These are phyloP conservation scores for Knoxia roxburghii DNA, from an alignment of 257 asterid species.

Conservation along the genomic window DNA sequence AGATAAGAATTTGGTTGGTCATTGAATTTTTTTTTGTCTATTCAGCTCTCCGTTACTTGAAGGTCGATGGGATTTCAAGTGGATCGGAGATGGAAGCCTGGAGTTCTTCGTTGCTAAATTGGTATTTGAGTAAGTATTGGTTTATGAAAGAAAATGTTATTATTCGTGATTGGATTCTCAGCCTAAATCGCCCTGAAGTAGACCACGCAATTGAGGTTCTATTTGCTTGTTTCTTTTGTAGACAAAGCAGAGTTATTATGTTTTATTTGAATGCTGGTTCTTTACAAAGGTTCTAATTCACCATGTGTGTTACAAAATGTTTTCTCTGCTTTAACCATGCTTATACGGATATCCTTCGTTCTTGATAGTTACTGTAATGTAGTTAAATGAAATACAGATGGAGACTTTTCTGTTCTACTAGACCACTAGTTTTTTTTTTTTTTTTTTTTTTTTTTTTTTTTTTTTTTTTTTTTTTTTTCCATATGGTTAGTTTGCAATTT, in stretches of 20 bases:
- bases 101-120: slow-evolving; percentile 55
- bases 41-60: slow-evolving; percentile 69
- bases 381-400: background rate
- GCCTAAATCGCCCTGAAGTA: background rate
- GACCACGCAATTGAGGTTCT: background rate
- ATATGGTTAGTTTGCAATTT: background rate
- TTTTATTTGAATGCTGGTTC: background rate
- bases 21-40: slow-evolving; percentile 25
- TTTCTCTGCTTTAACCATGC: background rate
- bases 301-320: background rate
- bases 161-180: no score
- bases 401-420: background rate
- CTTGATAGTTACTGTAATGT: background rate
- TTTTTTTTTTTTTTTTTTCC: background rate
- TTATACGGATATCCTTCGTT: background rate
- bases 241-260: background rate
- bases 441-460: no score
- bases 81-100: slow-evolving; percentile 78
- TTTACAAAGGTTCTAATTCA: background rate
- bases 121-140: slow-evolving; percentile 52
- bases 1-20: slow-evolving; percentile 5
- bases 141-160: slow-evolving; percentile 1
- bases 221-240: background rate
- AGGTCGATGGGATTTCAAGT: slow-evolving; percentile 70
- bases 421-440: no score